Base-by-base conservation (phyloP, 2,329 filamentous ascomycete species). In the Alternaria infectoria region DNA sequence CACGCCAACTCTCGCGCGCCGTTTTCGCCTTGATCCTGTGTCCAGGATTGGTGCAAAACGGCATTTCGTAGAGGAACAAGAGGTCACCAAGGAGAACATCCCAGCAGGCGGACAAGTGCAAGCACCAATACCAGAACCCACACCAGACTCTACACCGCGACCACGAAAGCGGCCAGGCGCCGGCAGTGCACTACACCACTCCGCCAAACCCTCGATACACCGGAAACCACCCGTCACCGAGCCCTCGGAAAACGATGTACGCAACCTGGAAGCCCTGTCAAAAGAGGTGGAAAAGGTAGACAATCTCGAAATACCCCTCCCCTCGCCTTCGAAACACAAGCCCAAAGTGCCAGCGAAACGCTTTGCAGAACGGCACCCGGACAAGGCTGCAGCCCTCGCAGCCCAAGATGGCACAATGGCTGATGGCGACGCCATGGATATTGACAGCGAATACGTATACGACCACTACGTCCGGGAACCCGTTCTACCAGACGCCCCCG, bases 391-490 rank as follows among this genome's bases (percentile, higher is more conserved):
- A 17, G 64, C 61, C 4, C 67, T 73, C 11, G 64, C 65, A 2
- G 59, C 61, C 2, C 63, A 66, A 12, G 45, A 64, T 21, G 54
- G 62, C 7, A 19, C 26, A 12, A 23, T 30, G 6, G 49, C 45
- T 2, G 57, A 74, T 11, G 56, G 57, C 9, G 69, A 79, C 49
- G 71, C 72, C 19, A 79, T 79, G 62, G 79, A 83, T 40, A 72
- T 79, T 10, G 80, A 82, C 21, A 74, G 83, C 21, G 86, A 87
- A 47, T 89, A 87, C 72, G 86, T 89, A 60, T 89, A 88, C 74
- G 88, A 89, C 69, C 88, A 86, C 10, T 89, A 89, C 73, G 79
- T 89, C 45, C 85, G 87, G 3, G 80, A 84, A 17, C 65, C 82
- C 17, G 71, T 76, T 10, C 67, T 77, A 49, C 79, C 71, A 13